These are phyloP conservation scores for Ascochyta pisi DNA, from an alignment of 2,329 filamentous ascomycete species.

Conservation along the genomic window DNA sequence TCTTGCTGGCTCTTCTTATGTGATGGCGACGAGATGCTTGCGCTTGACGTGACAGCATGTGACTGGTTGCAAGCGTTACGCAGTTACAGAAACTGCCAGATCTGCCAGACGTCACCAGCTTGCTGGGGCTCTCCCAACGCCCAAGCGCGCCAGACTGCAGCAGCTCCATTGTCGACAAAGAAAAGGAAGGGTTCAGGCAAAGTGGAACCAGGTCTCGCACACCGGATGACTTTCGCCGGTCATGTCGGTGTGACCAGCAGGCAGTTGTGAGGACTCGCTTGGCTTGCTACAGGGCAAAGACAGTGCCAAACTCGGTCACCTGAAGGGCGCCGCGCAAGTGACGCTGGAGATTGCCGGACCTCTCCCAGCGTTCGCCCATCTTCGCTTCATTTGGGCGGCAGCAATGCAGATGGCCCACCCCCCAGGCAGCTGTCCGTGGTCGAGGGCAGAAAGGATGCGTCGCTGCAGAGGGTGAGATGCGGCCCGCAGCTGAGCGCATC, in stretches of 20 bases:
- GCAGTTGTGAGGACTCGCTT: constrained; percentile 1
- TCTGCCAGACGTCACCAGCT: neutral
- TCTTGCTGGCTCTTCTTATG: constrained; percentile 7
- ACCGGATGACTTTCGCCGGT: constrained; percentile 3
- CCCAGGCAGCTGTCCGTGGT: constrained; percentile 2
- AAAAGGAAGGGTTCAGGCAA: constrained; percentile 1
- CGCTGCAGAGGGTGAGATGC: too few species aligned
- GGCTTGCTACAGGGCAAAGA: constrained; percentile 4
- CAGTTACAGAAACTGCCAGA: constrained; percentile 2
- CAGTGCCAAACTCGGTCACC: constrained; percentile 6
- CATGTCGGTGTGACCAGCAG: constrained; percentile 1
- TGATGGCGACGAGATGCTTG: neutral
- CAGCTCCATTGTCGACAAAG: neutral
- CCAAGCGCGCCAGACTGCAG: neutral
- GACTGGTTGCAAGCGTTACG: constrained; percentile 1
- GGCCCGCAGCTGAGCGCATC: neutral
- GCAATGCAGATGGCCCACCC: neutral
- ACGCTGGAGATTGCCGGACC: neutral
- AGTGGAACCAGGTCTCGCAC: constrained; percentile 8
- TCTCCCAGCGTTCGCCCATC: constrained; percentile 7
- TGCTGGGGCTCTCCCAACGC: neutral
- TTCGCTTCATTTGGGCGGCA: constrained; percentile 3
- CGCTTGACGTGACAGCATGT: neutral
- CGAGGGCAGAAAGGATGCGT: constrained; percentile 3
- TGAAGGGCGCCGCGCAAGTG: constrained; percentile 4